Evolutionary conservation across 129 eudicot species (phyloP).

Genomic region (Lactuca sativa): DNA sequence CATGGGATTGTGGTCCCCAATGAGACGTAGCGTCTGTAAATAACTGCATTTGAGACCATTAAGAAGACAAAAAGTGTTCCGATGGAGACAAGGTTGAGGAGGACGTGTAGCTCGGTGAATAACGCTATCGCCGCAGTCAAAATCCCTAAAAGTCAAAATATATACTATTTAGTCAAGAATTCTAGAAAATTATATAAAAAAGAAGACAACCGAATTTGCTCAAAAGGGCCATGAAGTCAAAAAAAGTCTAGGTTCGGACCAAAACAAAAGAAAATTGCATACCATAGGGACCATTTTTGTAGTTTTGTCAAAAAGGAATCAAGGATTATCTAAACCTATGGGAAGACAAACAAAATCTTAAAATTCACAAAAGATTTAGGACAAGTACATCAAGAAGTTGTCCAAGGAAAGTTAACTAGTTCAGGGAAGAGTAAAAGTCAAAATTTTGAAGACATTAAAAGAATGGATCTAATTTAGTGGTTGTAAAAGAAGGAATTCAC

Average conservation of each 20-base stretch:
- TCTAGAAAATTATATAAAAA: neutral
- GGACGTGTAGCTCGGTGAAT: constrained; percentile 78
- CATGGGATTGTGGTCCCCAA: constrained; percentile 68
- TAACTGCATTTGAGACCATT: constrained; percentile 96
- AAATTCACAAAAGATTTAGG: constrained; percentile 7
- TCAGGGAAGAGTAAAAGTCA: constrained; percentile 33
- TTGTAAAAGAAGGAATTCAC: constrained; percentile 34
- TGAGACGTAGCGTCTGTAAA: constrained; percentile 72
- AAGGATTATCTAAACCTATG: neutral
- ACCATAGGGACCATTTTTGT: too few relatives aligned
- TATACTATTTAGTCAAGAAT: neutral
- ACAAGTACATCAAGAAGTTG: constrained; percentile 22
- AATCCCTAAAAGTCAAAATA: constrained; percentile 50
- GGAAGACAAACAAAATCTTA: constrained; percentile 9
- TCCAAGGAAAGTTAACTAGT: constrained; percentile 21
- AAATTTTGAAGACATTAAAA: constrained; percentile 16
- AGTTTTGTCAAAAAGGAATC: neutral
- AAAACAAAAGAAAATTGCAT: too few relatives aligned
- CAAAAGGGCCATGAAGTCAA: too few relatives aligned
- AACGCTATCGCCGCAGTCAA: constrained; percentile 80
- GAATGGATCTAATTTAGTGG: constrained; percentile 30
- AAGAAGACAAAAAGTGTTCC: constrained; percentile 91
- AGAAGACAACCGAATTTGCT: too few relatives aligned
- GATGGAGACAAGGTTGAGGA: constrained; percentile 78
- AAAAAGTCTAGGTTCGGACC: too few relatives aligned